A percentile compares a stretch with the other conserved stretches of the same genome.
Conservation (phyloP, 208 protist genomes). For the Wallacemonas sp. region DNA sequence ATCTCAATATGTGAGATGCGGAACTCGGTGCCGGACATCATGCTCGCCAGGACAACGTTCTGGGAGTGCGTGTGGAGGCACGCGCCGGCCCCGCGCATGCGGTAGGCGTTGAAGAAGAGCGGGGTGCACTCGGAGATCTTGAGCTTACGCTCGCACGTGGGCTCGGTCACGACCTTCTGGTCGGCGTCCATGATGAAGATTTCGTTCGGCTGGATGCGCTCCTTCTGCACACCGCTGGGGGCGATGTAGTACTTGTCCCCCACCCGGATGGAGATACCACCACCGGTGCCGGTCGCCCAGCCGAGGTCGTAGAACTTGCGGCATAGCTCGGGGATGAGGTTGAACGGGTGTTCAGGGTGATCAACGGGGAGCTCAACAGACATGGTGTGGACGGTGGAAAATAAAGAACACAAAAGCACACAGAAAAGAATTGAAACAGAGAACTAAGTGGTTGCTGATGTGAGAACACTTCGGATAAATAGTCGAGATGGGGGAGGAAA, state of each 20-base stretch:
- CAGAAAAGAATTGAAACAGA: conserved; percentile 16
- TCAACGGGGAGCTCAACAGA: conserved; percentile 34
- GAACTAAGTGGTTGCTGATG: no score
- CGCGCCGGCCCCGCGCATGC: conserved; percentile 83
- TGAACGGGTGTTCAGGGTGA: conserved; percentile 74
- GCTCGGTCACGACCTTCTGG: conserved; percentile 48
- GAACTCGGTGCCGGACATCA: conserved; percentile 93
- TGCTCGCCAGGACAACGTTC: conserved; percentile 81
- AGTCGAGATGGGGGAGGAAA: no score
- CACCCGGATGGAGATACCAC: conserved; percentile 90
- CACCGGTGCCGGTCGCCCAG: conserved; percentile 96
- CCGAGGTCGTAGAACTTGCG: conserved; percentile 91
- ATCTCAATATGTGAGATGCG: conserved; percentile 95
- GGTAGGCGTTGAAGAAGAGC: conserved; percentile 94
- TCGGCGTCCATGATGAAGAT: conserved; percentile 90
- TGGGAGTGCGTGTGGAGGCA: conserved; percentile 94
- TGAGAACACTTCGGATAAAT: no score
- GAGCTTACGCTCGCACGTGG: conserved; percentile 37
- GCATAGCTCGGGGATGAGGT: conserved; percentile 94
- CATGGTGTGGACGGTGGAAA: conserved; percentile 24
- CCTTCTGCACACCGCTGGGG: conserved; percentile 95
- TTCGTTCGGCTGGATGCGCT: conserved; percentile 89
- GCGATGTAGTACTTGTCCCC: conserved; percentile 90
- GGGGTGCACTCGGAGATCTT: conserved; percentile 94
- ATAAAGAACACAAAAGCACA: conserved; percentile 6